Base-by-base conservation (phyloP, 2,329 filamentous ascomycete genomes). In the Dactylella cylindrospora region DNA sequence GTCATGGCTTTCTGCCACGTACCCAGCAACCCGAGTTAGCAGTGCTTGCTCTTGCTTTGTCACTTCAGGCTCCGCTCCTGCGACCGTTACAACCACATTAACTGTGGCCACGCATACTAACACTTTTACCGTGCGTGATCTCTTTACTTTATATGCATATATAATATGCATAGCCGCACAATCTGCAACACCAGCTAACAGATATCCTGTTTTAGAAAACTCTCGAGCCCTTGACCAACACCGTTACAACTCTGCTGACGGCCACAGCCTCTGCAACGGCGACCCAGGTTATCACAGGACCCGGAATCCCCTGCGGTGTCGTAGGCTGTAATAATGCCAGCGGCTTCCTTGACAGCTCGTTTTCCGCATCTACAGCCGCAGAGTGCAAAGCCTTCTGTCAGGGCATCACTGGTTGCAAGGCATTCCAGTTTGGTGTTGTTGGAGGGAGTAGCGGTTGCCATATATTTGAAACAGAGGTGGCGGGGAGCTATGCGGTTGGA, bases 41-140 rank as follows among this genome's bases (percentile, higher is more conserved):
- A 43, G 35, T 8, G 52, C 52, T 7, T 57, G 52, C 17, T 20
- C 19, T 7, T n/a, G n/a, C n/a, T n/a, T n/a, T n/a, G n/a, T n/a
- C n/a, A n/a, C n/a, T n/a, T n/a, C n/a, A n/a, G n/a, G n/a, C n/a
- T 31, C 1, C 5, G 49, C 28, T 15, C 43, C 49, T 12, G 49
- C 44, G 19, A 53, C 38, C 23, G 2, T 19, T 7, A 35, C 15
- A 3, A 15, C 9, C 5, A 3, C 20, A 22, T 32, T 31, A n/a
- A n/a, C 19, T 9, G 25, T 25, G 15, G 23, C 35, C 19, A 6
- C 4, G 8, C 23, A 19, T 19, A 15, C 5, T 19, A 39, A 5
- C 23, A 5, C 9, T 39, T 19, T 12, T 5, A n/a, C n/a, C n/a
- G n/a, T n/a, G n/a, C n/a, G n/a, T n/a, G n/a, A n/a, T n/a, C n/a